phyloP scores from a whole-genome alignment of 345 rosid genomes.

The Euclidium syriacum region DNA sequence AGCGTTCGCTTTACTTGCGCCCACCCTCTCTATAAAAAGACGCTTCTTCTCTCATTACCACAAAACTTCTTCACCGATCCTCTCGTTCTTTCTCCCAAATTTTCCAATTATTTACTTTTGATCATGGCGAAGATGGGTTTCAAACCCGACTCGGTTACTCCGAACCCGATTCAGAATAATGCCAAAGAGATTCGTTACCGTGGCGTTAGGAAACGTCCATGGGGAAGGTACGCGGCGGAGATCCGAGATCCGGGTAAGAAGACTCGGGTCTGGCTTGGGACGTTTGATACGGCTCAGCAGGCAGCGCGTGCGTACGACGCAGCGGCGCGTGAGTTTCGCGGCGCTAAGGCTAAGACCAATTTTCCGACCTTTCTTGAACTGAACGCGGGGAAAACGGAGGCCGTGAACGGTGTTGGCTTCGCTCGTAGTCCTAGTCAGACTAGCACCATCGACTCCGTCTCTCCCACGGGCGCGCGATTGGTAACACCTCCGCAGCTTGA shows the following conservation, averaged over 20 bases:
- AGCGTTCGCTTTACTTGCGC: slow-evolving; percentile 30
- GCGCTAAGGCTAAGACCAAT: slow-evolving; percentile 77
- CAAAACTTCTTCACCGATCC: slow-evolving; percentile 18
- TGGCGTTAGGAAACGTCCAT: slow-evolving; percentile 87
- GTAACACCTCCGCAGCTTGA: slow-evolving; percentile 40
- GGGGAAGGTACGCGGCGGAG: slow-evolving; percentile 96
- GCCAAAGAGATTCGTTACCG: slow-evolving; percentile 59
- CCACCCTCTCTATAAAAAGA: slow-evolving; percentile 33
- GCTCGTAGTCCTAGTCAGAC: slow-evolving; percentile 61
- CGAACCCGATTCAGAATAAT: slow-evolving; percentile 5
- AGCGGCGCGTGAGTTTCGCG: slow-evolving; percentile 75
- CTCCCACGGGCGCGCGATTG: slow-evolving; percentile 40
- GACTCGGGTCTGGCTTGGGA: slow-evolving; percentile 93
- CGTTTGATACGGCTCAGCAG: slow-evolving; percentile 82
- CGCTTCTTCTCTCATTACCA: slow-evolving; percentile 9
- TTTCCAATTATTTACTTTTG: too few relatives aligned
- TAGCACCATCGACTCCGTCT: slow-evolving; percentile 57
- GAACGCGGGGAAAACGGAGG: background rate
- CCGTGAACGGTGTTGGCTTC: background rate
- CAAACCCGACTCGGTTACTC: slow-evolving; percentile 9
- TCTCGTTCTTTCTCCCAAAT: background rate
- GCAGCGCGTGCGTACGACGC: slow-evolving; percentile 89
- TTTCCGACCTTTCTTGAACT: slow-evolving; percentile 42
- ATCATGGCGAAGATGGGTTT: background rate
- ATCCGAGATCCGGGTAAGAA: slow-evolving; percentile 85